phyloP scores from a whole-genome alignment of 2,329 filamentous ascomycete species.

The Pseudophaeomoniella oleicola region DNA sequence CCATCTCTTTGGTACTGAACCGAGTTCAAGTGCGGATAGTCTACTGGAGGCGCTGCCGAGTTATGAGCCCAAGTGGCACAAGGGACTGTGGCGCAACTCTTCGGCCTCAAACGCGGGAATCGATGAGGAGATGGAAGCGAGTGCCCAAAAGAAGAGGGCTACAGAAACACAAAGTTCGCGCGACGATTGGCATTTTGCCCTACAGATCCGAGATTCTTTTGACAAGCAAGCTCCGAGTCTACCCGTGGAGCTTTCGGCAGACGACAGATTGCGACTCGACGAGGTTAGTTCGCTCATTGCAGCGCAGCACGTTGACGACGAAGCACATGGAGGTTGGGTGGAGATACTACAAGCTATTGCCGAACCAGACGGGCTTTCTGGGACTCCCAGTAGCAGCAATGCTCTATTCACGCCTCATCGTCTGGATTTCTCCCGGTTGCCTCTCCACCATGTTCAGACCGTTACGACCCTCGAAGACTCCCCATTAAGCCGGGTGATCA shows the following conservation, averaged over 20 bases:
- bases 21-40: not conserved
- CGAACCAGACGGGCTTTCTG: not conserved
- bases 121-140: too few species aligned
- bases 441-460: constrained; percentile 1
- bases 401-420: too few species aligned
- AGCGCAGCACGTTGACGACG: not conserved
- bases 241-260: too few species aligned
- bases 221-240: not conserved
- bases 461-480: constrained; percentile 1
- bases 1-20: not conserved
- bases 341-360: not conserved
- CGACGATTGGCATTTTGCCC: not conserved
- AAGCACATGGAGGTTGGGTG: not conserved
- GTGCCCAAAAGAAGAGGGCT: not conserved
- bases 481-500: constrained; percentile 3
- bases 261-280: not conserved
- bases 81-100: not conserved
- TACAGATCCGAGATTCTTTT: not conserved
- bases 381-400: too few species aligned
- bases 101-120: too few species aligned
- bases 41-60: not conserved
- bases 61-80: not conserved
- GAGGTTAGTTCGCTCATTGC: not conserved
- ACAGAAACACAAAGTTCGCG: not conserved
- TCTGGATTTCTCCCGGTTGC: not conserved